Conservation (phyloP, 1,139 yeast species). For the Pichia sp. region DNA sequence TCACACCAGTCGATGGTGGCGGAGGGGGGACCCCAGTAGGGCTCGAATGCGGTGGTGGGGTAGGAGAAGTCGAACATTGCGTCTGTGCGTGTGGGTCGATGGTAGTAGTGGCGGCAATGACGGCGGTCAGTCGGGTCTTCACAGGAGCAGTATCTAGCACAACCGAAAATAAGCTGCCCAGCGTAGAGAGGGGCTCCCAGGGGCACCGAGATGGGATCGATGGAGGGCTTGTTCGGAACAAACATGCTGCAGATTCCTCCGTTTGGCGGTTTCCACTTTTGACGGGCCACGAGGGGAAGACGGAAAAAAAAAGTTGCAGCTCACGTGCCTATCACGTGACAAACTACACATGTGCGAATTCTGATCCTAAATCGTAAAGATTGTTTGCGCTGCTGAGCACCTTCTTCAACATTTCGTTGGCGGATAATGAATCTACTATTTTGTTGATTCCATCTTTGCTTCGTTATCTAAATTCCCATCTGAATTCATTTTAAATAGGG, state of each 20-base stretch:
- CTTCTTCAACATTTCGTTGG: neutral
- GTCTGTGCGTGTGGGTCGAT: too few relatives aligned
- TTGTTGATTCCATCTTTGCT: neutral
- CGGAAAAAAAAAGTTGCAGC: too few relatives aligned
- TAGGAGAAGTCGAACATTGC: conserved; percentile 13
- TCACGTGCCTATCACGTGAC: too few relatives aligned
- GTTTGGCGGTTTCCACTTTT: too few relatives aligned
- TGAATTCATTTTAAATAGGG: neutral
- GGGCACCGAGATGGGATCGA: too few relatives aligned
- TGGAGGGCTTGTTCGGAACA: neutral
- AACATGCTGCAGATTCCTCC: neutral
- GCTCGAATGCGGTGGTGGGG: conserved; percentile 14
- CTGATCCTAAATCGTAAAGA: neutral
- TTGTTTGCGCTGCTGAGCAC: neutral
- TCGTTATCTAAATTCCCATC: neutral
- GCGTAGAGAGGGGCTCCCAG: too few relatives aligned
- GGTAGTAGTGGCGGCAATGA: too few relatives aligned
- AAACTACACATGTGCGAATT: too few relatives aligned
- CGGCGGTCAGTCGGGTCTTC: too few relatives aligned
- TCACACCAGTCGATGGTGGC: conserved; percentile 96
- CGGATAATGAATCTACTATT: neutral
- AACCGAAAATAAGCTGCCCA: too few relatives aligned
- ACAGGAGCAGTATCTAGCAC: too few relatives aligned
- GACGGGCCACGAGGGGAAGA: too few relatives aligned
- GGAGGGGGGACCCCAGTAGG: conserved; percentile 34